Evolutionary conservation across 352 stramenopile species (phyloP), one percentile per base, ranked within the genome.

Genomic region (Pilasporangium apinafurcum): DNA sequence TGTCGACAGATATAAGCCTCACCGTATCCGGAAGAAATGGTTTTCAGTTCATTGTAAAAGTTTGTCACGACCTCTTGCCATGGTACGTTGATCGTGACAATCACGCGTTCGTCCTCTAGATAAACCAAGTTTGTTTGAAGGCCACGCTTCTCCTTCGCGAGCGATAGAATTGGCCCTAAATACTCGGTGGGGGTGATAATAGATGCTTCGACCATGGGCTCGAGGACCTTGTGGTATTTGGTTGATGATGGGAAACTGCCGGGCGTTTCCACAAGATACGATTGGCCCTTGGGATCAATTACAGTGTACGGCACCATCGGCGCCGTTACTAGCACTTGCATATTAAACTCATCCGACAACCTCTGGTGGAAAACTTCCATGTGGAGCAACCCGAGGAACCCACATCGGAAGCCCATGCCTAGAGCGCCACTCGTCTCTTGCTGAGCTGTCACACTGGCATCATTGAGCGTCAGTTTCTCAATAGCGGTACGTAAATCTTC

Each of bases 1-100:
- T 13, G 31, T 5, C 31, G 20, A 39, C 18, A 14, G 18, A 12
- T 4, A 5, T 7, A 16, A 33, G 20, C 6, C 36, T 53, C 80
- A 65, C 96, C 97, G 55, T 98, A 99, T 21, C 96, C 96, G 2
- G 85, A 92, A 7, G 93, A 97, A 5, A 96, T 78, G 24, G 83
- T 98, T 73, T 98, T 99, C 34, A 99, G 67, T 42, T 97, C 82
- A 62, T 99, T 97, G 68, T 99, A 99, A 45, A 99, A 99, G 65
- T 99, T 97, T 20, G 83, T 98, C 38, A 99, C 98, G 10, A 99
- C 95, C 73, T 99, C 96, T 39, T 97, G 92, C 96, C 95, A 99
- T 26, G 97, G 96, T 29, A 99, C 83, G 36, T 82, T 55, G 38
- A 97, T 96, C 17, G 86, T 93, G 28, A 99, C 84, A 37, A 98